Evolutionary conservation across 176 grass and related monocot species (phyloP).

Genomic region (Guadua angustifolia): DNA sequence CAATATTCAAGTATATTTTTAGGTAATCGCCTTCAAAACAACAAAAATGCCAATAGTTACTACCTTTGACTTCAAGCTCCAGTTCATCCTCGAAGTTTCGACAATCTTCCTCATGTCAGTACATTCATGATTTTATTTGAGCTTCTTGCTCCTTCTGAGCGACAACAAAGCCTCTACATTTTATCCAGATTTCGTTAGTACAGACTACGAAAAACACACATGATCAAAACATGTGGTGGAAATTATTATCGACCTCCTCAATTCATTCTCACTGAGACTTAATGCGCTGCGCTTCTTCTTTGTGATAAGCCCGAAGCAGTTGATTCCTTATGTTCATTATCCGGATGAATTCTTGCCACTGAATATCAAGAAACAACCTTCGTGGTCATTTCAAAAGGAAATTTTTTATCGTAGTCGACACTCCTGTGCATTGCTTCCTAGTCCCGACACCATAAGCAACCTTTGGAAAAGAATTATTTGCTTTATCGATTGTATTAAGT

Average conservation of each 20-base stretch:
- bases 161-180: slow-evolving; percentile 66
- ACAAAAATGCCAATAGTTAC: slow-evolving; percentile 6
- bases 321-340: slow-evolving; percentile 78
- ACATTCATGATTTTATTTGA: slow-evolving; percentile 77
- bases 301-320: slow-evolving; percentile 67
- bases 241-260: slow-evolving; percentile 75
- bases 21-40: slow-evolving; percentile 33
- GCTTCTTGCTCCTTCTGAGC: slow-evolving; percentile 86
- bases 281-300: slow-evolving; percentile 75
- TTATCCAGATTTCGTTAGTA: slow-evolving; percentile 36
- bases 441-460: neutral
- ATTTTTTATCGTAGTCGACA: neutral
- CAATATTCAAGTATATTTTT: slow-evolving; percentile 37
- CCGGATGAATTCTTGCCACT: slow-evolving; percentile 78
- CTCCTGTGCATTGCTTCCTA: slow-evolving; percentile 11
- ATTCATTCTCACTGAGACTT: slow-evolving; percentile 89
- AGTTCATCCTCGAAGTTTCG: slow-evolving; percentile 83
- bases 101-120: slow-evolving; percentile 78
- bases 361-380: slow-evolving; percentile 49
- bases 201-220: slow-evolving; percentile 36
- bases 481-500: neutral
- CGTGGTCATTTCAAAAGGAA: slow-evolving; percentile 26
- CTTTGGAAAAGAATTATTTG: neutral
- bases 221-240: slow-evolving; percentile 20
- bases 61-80: slow-evolving; percentile 94